A percentile compares a stretch with the other conserved stretches of the same genome.
phyloP scores from a whole-genome alignment of 208 protist genomes.

The Acanthamoeba lenticulata region DNA sequence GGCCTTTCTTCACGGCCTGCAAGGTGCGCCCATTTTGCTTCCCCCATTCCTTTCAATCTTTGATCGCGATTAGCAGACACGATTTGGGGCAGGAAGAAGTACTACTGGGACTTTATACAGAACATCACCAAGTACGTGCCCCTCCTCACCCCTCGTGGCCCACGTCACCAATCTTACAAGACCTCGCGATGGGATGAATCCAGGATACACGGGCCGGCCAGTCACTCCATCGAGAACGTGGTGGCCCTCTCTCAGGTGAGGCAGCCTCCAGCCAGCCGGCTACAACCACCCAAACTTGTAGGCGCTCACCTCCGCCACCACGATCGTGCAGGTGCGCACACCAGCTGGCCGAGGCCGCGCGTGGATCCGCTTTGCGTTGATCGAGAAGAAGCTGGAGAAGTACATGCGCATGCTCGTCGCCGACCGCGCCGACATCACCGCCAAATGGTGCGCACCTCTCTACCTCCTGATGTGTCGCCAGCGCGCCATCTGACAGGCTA shows the following conservation, averaged over 20 bases:
- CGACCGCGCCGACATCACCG: not conserved
- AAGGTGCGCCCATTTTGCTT: not conserved
- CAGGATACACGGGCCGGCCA: not conserved
- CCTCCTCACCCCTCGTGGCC: not conserved
- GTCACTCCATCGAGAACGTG: slow-evolving; percentile 18
- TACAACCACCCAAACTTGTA: not conserved
- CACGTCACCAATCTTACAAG: not conserved
- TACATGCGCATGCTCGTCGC: slow-evolving; percentile 25
- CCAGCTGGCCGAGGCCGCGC: not conserved
- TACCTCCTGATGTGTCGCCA: not conserved
- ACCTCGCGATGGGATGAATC: too few species aligned
- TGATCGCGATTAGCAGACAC: not conserved
- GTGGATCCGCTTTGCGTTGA: slow-evolving; percentile 36
- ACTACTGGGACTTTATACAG: slow-evolving; percentile 23
- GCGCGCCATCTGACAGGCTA: not conserved
- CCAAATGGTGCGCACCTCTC: not conserved
- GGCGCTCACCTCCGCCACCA: not conserved
- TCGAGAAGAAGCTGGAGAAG: slow-evolving; percentile 47
- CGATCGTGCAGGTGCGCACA: not conserved
- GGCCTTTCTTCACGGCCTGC: slow-evolving; percentile 14
- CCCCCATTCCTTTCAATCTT: not conserved
- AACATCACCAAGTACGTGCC: not conserved
- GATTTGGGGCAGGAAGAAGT: not conserved
- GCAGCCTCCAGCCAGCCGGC: too few species aligned
- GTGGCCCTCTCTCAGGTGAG: not conserved